A percentile compares a stretch with the other conserved stretches of the same genome.
phyloP scores from a whole-genome alignment of 441 rosid species.

The Dalechampia spathulata region DNA sequence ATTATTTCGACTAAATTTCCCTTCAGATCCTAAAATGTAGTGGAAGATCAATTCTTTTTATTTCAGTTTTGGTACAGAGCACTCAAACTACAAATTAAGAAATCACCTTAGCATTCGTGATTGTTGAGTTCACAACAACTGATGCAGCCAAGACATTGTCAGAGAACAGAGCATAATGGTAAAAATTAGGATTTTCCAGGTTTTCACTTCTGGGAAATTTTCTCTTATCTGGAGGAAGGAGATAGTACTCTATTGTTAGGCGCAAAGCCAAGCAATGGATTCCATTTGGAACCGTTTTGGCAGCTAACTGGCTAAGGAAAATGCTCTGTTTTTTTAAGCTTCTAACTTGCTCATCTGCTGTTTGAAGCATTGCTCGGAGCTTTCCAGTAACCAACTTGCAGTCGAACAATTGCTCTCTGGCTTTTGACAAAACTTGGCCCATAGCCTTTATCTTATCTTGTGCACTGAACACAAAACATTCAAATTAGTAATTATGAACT shows the following conservation, averaged over 20 bases:
- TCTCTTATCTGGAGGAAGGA: conserved; percentile 84
- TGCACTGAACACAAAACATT: conserved; percentile 38
- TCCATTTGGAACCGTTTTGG: conserved; percentile 89
- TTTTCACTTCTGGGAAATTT: conserved; percentile 77
- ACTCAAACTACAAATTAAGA: not conserved
- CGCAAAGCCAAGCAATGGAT: conserved; percentile 96
- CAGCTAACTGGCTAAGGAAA: conserved; percentile 97
- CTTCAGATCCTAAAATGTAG: not conserved
- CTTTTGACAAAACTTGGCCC: conserved; percentile 84
- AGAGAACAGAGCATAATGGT: conserved; percentile 93
- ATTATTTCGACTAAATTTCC: not conserved
- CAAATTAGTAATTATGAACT: not conserved
- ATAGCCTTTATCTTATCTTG: conserved; percentile 73
- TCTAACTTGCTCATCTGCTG: conserved; percentile 96
- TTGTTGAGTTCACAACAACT: conserved; percentile 92
- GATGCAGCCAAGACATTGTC: conserved; percentile 99
- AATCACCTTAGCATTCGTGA: conserved; percentile 82
- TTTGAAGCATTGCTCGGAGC: conserved; percentile 98
- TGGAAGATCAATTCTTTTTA: not conserved
- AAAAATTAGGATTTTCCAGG: conserved; percentile 68
- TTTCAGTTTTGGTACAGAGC: not conserved
- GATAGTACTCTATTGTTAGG: conserved; percentile 84
- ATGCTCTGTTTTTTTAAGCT: conserved; percentile 98
- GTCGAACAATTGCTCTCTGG: conserved; percentile 76
- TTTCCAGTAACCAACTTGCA: conserved; percentile 90